These are phyloP conservation scores for Barnettozyma botsteinii DNA, from an alignment of 805 yeast genomes.

Conservation along the genomic window DNA sequence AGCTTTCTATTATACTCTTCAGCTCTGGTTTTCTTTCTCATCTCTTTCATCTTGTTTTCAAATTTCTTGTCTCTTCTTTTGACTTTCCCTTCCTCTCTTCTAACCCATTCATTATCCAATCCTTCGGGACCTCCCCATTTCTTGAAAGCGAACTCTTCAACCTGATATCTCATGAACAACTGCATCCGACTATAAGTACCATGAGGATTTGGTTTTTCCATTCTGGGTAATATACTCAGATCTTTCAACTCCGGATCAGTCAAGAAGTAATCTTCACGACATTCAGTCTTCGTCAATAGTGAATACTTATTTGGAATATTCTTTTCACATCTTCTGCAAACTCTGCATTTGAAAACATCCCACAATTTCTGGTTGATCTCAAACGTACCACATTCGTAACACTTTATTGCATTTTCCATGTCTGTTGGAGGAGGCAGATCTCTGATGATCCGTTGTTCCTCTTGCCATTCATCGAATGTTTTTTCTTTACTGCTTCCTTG, in stretches of 20 bases:
- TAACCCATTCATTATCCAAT: slow-evolving; percentile 86
- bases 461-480: slow-evolving; percentile 44
- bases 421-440: slow-evolving; percentile 72
- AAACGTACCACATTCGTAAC: slow-evolving; percentile 74
- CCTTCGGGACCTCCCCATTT: slow-evolving; percentile 94
- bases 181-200: slow-evolving; percentile 89
- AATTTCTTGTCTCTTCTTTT: slow-evolving; percentile 74
- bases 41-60: slow-evolving; percentile 70
- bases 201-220: slow-evolving; percentile 93
- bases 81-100: slow-evolving; percentile 67
- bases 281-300: slow-evolving; percentile 89
- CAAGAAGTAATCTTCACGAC: slow-evolving; percentile 82
- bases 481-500: slow-evolving; percentile 40
- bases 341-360: slow-evolving; percentile 65
- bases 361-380: slow-evolving; percentile 73
- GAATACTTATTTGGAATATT: slow-evolving; percentile 83
- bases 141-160: slow-evolving; percentile 87
- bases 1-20: slow-evolving; percentile 75
- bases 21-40: slow-evolving; percentile 89
- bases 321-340: slow-evolving; percentile 74
- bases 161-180: slow-evolving; percentile 80
- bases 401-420: slow-evolving; percentile 67
- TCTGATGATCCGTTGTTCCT: slow-evolving; percentile 37
- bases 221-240: slow-evolving; percentile 54
- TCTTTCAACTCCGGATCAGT: slow-evolving; percentile 93